Base-by-base conservation (phyloP, 805 yeast species). In the Starmerella kuoi region DNA sequence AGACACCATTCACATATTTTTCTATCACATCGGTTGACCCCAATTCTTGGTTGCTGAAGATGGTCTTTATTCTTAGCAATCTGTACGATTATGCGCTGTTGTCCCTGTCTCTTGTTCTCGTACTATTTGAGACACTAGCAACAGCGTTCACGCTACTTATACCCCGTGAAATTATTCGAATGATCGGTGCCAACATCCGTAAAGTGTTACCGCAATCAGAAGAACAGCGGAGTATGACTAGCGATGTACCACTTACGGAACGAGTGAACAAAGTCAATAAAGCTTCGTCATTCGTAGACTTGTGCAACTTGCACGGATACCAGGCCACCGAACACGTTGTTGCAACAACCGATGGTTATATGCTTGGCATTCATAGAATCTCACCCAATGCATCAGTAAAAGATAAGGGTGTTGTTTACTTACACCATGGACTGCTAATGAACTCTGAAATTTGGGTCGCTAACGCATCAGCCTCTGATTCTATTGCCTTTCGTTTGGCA, bases 381-480 rank as follows among this genome's bases (percentile, higher is more conserved):
- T 14, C 25, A 7, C 47, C 54, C 19, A 35, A 37, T 27, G 43
- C 54, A 45, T 27, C 50, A 5, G 18, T 27, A 5, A 12, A 11
- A 2, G 31, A 28, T 5, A 19, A 28, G 4, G 66, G 66, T 0
- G 78, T 79, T 1, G 81, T 82, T 0, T 88, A 82, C 57, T 69
- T 88, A 41, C 97, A 88, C 58, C 97, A 88, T 56, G 97, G 97
- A 0, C 65, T 88, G 38, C 66, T 88, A 46, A 87, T 86, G 91
- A 78, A 77, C 58, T 76, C 87, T 35, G 97, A 91, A 55, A 67
- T 82, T 21, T 80, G 94, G 93, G 60, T 76, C 56, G 70, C 75
- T 57, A 61, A 64, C 41, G 44, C 65, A 44, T 60, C 70, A 45
- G 66, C 70, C 46, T 46, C 61, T 49, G 65, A 68, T 36, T 75